Evolutionary conservation across 2,329 filamentous ascomycete genomes (phyloP).

Genomic region (Graphilbum ipis-grandicollis): DNA sequence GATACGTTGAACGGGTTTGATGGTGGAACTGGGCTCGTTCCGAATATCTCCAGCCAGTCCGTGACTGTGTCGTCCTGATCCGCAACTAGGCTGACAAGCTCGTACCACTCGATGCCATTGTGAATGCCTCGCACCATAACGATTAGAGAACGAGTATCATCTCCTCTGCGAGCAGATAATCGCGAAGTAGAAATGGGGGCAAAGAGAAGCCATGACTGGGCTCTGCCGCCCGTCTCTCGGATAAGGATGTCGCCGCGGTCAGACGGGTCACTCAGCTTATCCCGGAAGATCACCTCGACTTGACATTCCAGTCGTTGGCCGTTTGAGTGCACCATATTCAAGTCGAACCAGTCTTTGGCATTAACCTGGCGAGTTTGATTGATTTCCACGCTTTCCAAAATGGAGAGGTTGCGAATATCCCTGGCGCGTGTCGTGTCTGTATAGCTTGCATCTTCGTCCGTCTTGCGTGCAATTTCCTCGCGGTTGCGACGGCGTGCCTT

Average conservation of each 20-base stretch:
- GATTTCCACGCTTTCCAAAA: constrained; percentile 52
- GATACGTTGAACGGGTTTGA: not conserved
- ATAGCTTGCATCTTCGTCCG: constrained; percentile 71
- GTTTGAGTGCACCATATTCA: constrained; percentile 73
- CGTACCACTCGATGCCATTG: constrained; percentile 58
- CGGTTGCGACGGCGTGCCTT: constrained; percentile 50
- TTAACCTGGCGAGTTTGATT: constrained; percentile 67
- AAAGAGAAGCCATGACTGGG: constrained; percentile 69
- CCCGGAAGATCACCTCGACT: constrained; percentile 72
- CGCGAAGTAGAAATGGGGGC: constrained; percentile 61
- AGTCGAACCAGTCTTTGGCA: constrained; percentile 76
- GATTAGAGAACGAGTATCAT: constrained; percentile 52
- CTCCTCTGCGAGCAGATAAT: constrained; percentile 66
- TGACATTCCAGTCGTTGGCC: constrained; percentile 81
- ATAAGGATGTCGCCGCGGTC: constrained; percentile 75
- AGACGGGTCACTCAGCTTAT: constrained; percentile 50
- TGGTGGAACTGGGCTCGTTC: constrained; percentile 26
- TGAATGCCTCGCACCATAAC: constrained; percentile 58
- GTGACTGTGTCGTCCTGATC: constrained; percentile 60
- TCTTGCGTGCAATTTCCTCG: constrained; percentile 52
- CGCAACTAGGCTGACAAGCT: constrained; percentile 61
- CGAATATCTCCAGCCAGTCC: constrained; percentile 79
- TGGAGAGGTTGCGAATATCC: constrained; percentile 59
- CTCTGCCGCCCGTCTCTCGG: constrained; percentile 61
- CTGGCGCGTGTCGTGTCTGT: constrained; percentile 70